Base-by-base conservation (phyloP, 75 land plant species). In the Pinus taeda region DNA sequence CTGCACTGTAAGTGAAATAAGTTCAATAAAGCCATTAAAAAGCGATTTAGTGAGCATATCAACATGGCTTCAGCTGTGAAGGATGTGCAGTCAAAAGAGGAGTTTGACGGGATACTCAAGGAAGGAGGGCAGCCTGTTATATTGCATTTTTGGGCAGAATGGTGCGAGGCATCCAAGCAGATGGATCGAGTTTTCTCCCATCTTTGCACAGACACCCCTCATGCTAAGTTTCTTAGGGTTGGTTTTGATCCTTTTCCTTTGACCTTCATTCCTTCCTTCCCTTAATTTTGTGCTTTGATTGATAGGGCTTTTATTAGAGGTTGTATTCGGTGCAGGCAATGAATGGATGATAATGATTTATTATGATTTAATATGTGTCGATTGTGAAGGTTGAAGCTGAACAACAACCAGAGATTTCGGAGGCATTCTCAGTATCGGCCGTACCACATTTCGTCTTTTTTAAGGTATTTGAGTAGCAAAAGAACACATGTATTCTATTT, bases 131-230 rank as follows among this genome's bases (percentile, higher is more conserved):
- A 6, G 11, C 81, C 94, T 58, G 91, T 82, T 7, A 81, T 90
- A 39, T 70, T 92, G 12, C 98, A 96, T 75, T 96, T 96, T 84
- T 93, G 97, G 94, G 97, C 98, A 17, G 76, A 88, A 20, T 96
- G 98, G 98, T 96, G 98, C 74, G 91, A 88, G 64, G 92, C 98
- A 6, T 96, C 97, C 30, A 86, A 92, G 80, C 97, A 88, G 70
- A 96, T 96, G 94, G 98, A 96, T 73, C 83, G 83, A 63, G 88
- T 96, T 77, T 90, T 96, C 67, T 77, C 84, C 17, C 98, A 92
- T 60, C 97, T 96, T 71, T 83, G 90, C 79, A 81, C 84, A 11
- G 98, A 96, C 61, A 90, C 88, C 53, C 97, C 98, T n/a, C 84
- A 80, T 18, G 90, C 88, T 30, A 81, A 76, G n/a, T 96, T 96